Conservation (phyloP, 179 eudicot genomes). For the Beta macrorhiza region DNA sequence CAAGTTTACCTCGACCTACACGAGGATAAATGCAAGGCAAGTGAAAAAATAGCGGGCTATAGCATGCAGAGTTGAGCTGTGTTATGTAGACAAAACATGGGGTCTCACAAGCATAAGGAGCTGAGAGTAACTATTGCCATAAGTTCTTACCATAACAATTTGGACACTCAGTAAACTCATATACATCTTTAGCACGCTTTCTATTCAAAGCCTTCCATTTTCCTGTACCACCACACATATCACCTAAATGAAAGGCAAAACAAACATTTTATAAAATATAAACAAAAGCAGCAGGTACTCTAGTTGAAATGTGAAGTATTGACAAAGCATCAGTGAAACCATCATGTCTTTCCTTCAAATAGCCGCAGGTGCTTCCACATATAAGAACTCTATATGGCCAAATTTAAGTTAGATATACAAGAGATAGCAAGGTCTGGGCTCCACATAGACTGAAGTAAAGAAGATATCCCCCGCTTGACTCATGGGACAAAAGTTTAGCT, state of each 20-base stretch:
- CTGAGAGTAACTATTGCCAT: slow-evolving; percentile 2
- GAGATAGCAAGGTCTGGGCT: no score
- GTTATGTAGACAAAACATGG: not conserved
- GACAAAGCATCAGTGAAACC: not conserved
- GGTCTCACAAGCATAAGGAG: not conserved
- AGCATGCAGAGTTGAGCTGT: not conserved
- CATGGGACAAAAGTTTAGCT: no score
- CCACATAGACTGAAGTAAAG: no score
- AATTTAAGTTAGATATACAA: no score
- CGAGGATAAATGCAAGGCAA: slow-evolving; percentile 10
- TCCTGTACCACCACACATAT: slow-evolving; percentile 99
- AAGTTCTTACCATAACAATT: slow-evolving; percentile 70
- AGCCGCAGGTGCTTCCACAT: not conserved
- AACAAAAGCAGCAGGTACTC: not conserved
- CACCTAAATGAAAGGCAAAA: slow-evolving; percentile 64
- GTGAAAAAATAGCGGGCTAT: not conserved
- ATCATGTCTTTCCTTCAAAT: not conserved
- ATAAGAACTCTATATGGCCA: no score
- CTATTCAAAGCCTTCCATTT: slow-evolving; percentile 95
- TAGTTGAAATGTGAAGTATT: not conserved
- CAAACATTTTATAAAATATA: slow-evolving; percentile 31
- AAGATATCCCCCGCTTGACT: no score
- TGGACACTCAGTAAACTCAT: slow-evolving; percentile 90
- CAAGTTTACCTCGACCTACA: slow-evolving; percentile 94
- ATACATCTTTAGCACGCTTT: slow-evolving; percentile 91